Evolutionary conservation across 768 basidiomycete genomes (phyloP).

Genomic region (Clavulina sp.): DNA sequence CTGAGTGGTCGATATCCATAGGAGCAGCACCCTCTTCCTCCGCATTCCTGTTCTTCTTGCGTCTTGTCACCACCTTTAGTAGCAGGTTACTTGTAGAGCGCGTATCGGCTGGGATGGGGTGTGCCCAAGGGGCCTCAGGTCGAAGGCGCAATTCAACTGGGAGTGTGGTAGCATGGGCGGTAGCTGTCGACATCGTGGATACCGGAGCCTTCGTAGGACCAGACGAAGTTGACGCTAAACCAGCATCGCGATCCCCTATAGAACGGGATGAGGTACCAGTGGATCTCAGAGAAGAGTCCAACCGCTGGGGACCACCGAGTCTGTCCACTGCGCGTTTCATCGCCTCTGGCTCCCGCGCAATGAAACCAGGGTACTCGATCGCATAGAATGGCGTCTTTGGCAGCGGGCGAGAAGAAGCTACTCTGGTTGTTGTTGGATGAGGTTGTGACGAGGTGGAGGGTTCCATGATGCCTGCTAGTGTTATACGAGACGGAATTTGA

Average conservation of each 20-base stretch:
- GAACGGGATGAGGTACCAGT: too few species aligned
- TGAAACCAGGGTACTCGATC: slow-evolving; percentile 83
- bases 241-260: too few species aligned
- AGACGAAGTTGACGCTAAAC: too few species aligned
- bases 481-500: too few species aligned
- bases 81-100: slow-evolving; percentile 66
- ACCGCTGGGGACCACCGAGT: slow-evolving; percentile 48
- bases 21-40: not conserved
- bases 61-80: slow-evolving; percentile 64
- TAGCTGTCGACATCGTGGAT: too few species aligned
- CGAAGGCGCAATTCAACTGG: slow-evolving; percentile 62
- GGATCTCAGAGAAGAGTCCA: slow-evolving; percentile 68
- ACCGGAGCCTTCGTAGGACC: too few species aligned
- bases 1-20: not conserved
- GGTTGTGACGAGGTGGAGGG: too few species aligned
- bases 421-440: too few species aligned
- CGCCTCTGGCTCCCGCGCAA: slow-evolving; percentile 34
- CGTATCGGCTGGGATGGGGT: slow-evolving; percentile 70
- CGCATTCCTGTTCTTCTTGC: slow-evolving; percentile 21
- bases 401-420: slow-evolving; percentile 7
- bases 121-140: slow-evolving; percentile 58
- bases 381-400: slow-evolving; percentile 43
- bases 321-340: slow-evolving; percentile 42
- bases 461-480: too few species aligned
- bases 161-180: too few species aligned